Evolutionary conservation across 345 rosid genomes (phyloP), one percentile per base, ranked within the genome.

Genomic region (Lepidium africanum): DNA sequence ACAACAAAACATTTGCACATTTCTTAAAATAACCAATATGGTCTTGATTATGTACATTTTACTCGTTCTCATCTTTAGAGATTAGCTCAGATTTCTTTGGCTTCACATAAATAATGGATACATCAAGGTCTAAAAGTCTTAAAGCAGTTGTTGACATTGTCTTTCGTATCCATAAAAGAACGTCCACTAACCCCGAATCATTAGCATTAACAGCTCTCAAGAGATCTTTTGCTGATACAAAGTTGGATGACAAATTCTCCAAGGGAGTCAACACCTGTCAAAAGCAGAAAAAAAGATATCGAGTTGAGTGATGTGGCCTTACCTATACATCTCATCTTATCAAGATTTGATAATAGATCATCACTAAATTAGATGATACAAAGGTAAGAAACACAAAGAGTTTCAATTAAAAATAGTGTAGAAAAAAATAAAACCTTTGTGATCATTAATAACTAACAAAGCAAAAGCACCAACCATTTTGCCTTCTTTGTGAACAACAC

Each of bases 91-190:
- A 76, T 80, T 85, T 84, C 79, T 83, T 95, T 19, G 69, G 82
- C 79, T 78, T 81, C 51, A 78, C 68, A 14, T 84, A 89, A 46
- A 72, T 50, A 65, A 91, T 77, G 37, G 87, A 87, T 10, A 81
- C 69, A 69, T 91, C 98, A 21, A 95, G 81, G 71, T 91, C 98
- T 38, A 81, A 79, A 76, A 91, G 92, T 81, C 99, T 86, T 72
- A 89, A 63, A 75, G 90, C 93, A 54, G 83, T 85, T 23, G 98
- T 98, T 48, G 94, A 80, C 56, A 82, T 74, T 35, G 96, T 85
- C 79, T 75, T 82, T n/a, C 97, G 98, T 71, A 91, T 80, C 99
- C 99, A 95, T n/a, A 96, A 94, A 54, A 95, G 89, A 33, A 89
- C 81, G 48, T 81, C 64, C 72, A 87, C 83, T n/a, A 80, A 81